Percentiles rank a stretch among this genome's conserved stretches.
These are phyloP conservation scores for Pharnaceum exiguum DNA, from an alignment of 148 eudicot genomes.

Conservation along the genomic window DNA sequence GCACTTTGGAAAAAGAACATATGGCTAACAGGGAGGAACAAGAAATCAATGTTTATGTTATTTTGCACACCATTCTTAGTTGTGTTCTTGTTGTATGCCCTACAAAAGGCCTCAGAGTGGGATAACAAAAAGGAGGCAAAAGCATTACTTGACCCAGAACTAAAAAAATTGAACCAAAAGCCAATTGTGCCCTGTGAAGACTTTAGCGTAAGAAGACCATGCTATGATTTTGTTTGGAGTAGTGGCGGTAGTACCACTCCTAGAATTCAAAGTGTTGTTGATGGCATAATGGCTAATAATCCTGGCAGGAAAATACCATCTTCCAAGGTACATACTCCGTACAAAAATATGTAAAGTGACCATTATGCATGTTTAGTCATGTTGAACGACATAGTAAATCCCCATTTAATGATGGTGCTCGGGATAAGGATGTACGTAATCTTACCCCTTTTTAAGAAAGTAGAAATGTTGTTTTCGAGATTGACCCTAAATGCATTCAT, in stretches of 20 bases:
- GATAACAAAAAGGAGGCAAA: background rate
- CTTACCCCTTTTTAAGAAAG: no score
- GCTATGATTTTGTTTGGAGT: constrained; percentile 37
- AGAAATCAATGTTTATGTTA: background rate
- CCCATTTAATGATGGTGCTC: no score
- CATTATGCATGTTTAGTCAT: no score
- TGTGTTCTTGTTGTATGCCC: constrained; percentile 11
- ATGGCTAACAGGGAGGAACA: constrained; percentile 19
- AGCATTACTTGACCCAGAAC: no score
- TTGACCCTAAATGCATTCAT: no score
- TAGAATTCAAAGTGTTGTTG: constrained; percentile 31
- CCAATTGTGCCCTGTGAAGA: constrained; percentile 22
- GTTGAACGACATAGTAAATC: no score
- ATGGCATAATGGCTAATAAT: constrained; percentile 44
- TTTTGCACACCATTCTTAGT: constrained; percentile 8
- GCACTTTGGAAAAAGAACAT: constrained; percentile 20
- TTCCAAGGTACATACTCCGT: constrained; percentile 37
- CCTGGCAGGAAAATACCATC: constrained; percentile 57
- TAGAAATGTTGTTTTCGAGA: no score
- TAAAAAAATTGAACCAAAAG: no score
- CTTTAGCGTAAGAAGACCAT: constrained; percentile 10
- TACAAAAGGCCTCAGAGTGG: constrained; percentile 5
- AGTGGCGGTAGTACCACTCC: constrained; percentile 28
- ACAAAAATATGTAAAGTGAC: no score
- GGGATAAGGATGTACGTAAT: no score